Evolutionary conservation across 108 stramenopile species (phyloP), one percentile per base, ranked within the genome.

Genomic region (Cylindrotheca closterium): DNA sequence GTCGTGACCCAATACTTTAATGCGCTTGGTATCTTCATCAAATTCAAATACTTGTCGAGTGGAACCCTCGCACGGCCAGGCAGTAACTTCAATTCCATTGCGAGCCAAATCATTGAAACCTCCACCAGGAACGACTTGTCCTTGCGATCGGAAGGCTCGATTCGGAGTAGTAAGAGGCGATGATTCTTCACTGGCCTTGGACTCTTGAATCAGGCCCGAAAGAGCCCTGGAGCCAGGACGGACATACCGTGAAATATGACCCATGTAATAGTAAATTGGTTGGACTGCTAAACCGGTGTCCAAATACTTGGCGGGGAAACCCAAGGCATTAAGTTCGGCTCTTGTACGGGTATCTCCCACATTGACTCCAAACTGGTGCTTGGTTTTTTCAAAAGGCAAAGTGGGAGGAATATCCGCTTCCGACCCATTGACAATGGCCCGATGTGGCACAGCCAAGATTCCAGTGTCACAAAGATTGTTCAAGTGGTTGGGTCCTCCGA

Each of bases 401-500:
- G 81, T 50, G 58, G 80, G 51, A 48, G 82, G 69, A 58, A 75
- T 48, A 7, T 7, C 15, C 37, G 37, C 7, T 57, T 68, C 29
- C 48, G 27, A 31, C 2, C 31, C 59, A 63, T 74, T 73, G n/a
- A n/a, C n/a, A 8, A 61, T 53, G 42, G 89, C 87, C 26, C 89
- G 83, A 65, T 94, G 85, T 1, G 93, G 93, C 5, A 89, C 87
- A 8, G 93, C 87, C 34, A 94, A 63, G 2, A 98, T 61, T 5
- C 93, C 77, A 30, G 88, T 75, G 65, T 98, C 97, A 59, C 97
- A 98, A 47, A 95, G 51, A 67, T 98, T 98, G 5, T 88, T 81
- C 30, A 93, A 71, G 75, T 96, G 95, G 48, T 96, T 96, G 8
- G 95, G 95, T n/a, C 95, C 95, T 17, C 95, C 96, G 45, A 79